Evolutionary conservation across 1,284 basidiomycete genomes (phyloP).

Genomic region (Ceratobasidium sp.): DNA sequence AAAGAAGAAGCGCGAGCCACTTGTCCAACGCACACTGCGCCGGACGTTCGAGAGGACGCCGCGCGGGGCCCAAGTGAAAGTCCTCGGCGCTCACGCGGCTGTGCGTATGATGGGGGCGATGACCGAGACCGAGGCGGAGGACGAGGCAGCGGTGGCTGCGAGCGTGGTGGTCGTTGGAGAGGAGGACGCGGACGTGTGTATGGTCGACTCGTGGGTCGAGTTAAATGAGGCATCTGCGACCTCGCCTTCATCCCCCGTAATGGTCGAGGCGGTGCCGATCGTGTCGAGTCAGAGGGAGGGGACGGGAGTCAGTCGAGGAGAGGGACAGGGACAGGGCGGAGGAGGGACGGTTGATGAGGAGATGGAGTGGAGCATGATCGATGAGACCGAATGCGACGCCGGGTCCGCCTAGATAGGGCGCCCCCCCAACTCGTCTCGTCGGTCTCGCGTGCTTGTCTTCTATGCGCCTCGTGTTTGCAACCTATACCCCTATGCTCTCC

Average conservation of each 20-base stretch:
- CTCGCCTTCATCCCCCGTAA: conserved; percentile 4
- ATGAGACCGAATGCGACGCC: conserved; percentile 14
- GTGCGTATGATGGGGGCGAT: conserved; percentile 38
- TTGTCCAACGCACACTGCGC: conserved; percentile 37
- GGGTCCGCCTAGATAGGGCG: neutral
- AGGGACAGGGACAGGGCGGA: too few species aligned
- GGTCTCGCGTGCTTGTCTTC: neutral
- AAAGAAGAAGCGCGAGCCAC: conserved; percentile 43
- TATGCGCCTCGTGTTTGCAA: neutral
- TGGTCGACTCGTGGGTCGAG: conserved; percentile 42
- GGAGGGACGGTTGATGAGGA: conserved; percentile 5
- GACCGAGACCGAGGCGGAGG: conserved; percentile 12
- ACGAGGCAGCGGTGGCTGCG: conserved; percentile 30
- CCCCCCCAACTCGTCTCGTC: neutral
- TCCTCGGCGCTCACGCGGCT: conserved; percentile 39
- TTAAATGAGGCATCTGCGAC: neutral
- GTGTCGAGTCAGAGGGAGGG: neutral
- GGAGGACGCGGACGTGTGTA: conserved; percentile 26
- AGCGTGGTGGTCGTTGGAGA: conserved; percentile 9
- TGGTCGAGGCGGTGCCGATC: conserved; percentile 9
- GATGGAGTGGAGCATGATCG: conserved; percentile 42
- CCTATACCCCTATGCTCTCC: conserved; percentile 30
- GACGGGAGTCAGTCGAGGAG: too few species aligned
- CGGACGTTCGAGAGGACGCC: conserved; percentile 34
- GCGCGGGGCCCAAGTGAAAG: conserved; percentile 40